Percentiles rank a stretch among this genome's conserved stretches.
Evolutionary conservation across 495 filamentous ascomycete species (phyloP).

Genomic region (Aspergillus diversus): DNA sequence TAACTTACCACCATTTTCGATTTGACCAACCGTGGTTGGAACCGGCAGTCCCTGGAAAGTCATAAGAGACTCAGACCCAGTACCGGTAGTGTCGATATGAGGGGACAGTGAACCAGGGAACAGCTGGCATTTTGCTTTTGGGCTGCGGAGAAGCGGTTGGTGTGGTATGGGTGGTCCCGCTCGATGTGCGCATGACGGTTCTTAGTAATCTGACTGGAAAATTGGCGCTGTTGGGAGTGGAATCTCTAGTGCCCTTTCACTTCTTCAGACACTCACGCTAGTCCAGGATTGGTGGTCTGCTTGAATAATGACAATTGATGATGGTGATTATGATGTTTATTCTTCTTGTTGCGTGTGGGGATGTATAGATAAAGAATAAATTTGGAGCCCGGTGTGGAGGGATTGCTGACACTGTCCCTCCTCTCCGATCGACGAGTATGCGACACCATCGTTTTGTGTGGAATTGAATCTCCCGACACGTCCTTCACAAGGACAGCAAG

Average conservation of each 20-base stretch:
- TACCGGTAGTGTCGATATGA: background rate
- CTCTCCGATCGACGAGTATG: background rate
- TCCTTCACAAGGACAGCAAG: background rate
- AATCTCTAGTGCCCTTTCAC: too few species aligned
- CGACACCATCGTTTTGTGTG: background rate
- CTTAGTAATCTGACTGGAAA: background rate
- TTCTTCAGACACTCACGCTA: too few species aligned
- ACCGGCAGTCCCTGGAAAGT: constrained; percentile 13
- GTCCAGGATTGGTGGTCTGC: too few species aligned
- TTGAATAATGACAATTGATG: too few species aligned
- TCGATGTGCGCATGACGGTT: background rate
- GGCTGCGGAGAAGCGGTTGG: constrained; percentile 7
- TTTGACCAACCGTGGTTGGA: constrained; percentile 10
- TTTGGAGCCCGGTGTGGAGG: background rate
- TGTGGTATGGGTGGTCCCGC: background rate
- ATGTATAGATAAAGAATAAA: background rate
- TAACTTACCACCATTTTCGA: constrained; percentile 16
- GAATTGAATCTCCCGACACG: background rate
- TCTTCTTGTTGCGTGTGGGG: background rate
- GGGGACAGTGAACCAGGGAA: constrained; percentile 14
- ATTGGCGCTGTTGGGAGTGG: too few species aligned
- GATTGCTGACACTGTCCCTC: background rate
- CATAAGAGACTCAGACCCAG: background rate
- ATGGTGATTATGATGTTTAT: too few species aligned
- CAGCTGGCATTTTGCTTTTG: constrained; percentile 15